Evolutionary conservation across 768 basidiomycete species (phyloP), one percentile per base, ranked within the genome.

Genomic region (Lentinula raphanica): DNA sequence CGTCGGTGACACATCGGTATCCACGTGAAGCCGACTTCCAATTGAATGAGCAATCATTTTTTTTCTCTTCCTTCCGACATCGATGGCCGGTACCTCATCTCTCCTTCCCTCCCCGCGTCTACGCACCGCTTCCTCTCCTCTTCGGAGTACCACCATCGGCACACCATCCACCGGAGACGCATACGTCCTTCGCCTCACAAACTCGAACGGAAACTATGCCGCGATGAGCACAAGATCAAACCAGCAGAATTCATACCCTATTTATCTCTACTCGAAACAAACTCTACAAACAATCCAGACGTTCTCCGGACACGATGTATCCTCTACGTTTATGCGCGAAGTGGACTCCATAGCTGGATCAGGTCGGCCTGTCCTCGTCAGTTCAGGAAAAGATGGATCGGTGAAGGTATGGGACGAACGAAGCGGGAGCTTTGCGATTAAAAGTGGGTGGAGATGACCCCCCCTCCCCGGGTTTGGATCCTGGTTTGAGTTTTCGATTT

Each of bases 361-460:
- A 1, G 63, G 71, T 36, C 73, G 75, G 11, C 74, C 74, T 28
- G 74, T 72, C 36, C 73, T 92, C 5, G 65, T 90, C 17, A 86
- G 88, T 1, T 84, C 83, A 11, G 88, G 91, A 1, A 82, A 79
- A 62, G 89, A 92, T 62, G 89, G 89, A 1, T 75, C 77, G 54
- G 81, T 93, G 56, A 83, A 80, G 59, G 76, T 84, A 29, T 93
- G 91, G 91, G 91, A 93, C 67, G 80, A 82, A 56, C 81, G 90
- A 58, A 74, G 80, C 31, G 72, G 71, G 56, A 67, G 79, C 5
- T 72, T 77, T 49, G 71, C 77, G 48, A 78, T 87, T 35, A 81
- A 83, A 75, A 81, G 89, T 92, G 65, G 70, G 86, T 76, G 21
- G 21, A 51, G 21, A 40, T 54, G 15, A 23, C 29, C 44, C 54